phyloP scores from a whole-genome alignment of 768 basidiomycete genomes.

The Tulasnella sp. region DNA sequence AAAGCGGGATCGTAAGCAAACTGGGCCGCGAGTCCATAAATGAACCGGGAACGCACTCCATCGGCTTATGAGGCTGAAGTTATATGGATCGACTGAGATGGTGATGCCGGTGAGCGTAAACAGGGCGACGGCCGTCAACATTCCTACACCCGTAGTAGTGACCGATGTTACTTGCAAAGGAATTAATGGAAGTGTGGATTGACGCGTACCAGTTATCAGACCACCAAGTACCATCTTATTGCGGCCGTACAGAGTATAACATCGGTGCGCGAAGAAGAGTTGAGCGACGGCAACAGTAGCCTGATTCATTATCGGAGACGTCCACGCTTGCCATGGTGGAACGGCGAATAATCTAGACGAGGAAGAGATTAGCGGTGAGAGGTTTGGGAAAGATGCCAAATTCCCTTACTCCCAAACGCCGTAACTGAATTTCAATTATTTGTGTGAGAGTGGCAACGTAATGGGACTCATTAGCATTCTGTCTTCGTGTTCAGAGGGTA shows the following conservation, averaged over 20 bases:
- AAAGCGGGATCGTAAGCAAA: background rate
- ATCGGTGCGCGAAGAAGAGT: conserved; percentile 13
- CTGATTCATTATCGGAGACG: background rate
- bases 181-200: background rate
- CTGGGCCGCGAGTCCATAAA: too few species aligned
- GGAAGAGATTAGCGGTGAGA: background rate
- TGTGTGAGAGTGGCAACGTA: too few species aligned
- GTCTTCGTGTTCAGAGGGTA: background rate
- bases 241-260: background rate
- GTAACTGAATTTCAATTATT: background rate
- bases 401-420: conserved; percentile 1
- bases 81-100: background rate
- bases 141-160: background rate
- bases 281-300: background rate
- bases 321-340: background rate
- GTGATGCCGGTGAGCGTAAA: background rate
- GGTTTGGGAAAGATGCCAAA: background rate
- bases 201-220: background rate
- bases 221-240: background rate
- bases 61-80: background rate
- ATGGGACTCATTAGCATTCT: too few species aligned
- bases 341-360: background rate
- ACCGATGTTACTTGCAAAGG: background rate
- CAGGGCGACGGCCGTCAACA: background rate
- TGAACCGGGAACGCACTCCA: background rate